Percentiles rank a stretch among this genome's conserved stretches.
These are phyloP conservation scores for Colletotrichum sp. DNA, from an alignment of 2,329 filamentous ascomycete genomes.

Conservation along the genomic window DNA sequence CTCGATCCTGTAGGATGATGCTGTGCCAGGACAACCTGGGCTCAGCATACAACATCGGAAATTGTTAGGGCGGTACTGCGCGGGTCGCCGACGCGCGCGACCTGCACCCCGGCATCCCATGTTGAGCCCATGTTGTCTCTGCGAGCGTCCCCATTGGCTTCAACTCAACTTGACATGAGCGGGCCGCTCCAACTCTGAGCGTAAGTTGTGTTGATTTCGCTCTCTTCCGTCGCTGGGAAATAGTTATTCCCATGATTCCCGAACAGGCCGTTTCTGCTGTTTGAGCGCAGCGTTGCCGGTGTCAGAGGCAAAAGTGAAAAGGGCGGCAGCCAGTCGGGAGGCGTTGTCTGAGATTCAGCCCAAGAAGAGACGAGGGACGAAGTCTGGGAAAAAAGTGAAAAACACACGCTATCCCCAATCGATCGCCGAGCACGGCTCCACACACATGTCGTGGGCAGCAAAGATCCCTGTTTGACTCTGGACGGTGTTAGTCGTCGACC, in stretches of 20 bases:
- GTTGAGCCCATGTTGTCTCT: constrained; percentile 1
- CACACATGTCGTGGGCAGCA: neutral
- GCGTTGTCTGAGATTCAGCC: neutral
- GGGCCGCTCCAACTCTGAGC: constrained; percentile 6
- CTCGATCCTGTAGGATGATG: neutral
- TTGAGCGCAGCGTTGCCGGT: constrained; percentile 2
- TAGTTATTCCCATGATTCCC: neutral
- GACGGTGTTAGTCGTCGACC: neutral
- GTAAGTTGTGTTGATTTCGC: neutral
- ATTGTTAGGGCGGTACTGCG: neutral
- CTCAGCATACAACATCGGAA: neutral
- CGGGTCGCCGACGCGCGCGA: neutral
- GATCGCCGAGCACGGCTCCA: constrained; percentile 5
- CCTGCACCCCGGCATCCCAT: neutral
- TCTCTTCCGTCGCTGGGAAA: neutral
- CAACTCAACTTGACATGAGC: neutral
- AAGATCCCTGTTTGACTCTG: neutral
- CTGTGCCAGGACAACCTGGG: neutral
- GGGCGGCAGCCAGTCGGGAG: neutral
- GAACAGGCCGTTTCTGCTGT: neutral
- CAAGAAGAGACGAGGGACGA: constrained; percentile 1
- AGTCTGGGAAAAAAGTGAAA: constrained; percentile 18
- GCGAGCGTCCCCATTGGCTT: neutral
- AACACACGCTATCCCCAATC: constrained; percentile 2
- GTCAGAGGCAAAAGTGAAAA: constrained; percentile 18